Conservation (phyloP, 139 green algal species). For the Parachlorella kessleri region DNA sequence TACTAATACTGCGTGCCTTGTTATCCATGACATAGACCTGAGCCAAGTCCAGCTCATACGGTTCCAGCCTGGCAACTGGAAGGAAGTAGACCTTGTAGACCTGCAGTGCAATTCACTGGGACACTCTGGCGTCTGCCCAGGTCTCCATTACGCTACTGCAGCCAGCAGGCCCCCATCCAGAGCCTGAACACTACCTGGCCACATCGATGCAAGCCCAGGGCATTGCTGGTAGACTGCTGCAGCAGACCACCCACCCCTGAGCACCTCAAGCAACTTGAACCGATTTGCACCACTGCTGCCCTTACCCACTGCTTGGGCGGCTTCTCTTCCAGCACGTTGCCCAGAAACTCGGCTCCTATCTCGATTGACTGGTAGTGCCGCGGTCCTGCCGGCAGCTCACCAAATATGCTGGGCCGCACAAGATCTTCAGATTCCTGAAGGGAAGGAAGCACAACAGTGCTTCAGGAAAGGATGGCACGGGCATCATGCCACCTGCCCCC, state of each 20-base stretch:
- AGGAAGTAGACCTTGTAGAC: slow-evolving; percentile 26
- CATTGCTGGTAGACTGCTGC: no score
- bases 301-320: slow-evolving; percentile 13
- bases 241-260: no score
- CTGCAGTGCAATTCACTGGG: background rate
- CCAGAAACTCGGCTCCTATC: background rate
- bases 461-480: no score
- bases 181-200: no score
- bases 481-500: no score
- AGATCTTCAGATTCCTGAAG: background rate
- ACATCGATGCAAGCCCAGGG: no score
- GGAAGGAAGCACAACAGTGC: no score
- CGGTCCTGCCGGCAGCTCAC: background rate
- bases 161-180: no score
- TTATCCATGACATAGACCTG: slow-evolving; percentile 31
- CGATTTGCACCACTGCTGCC: no score
- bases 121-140: no score
- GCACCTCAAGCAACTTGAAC: no score
- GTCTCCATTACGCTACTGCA: no score
- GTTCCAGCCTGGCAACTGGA: background rate
- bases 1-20: slow-evolving; percentile 14
- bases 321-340: background rate
- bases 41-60: slow-evolving; percentile 16
- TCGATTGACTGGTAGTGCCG: background rate
- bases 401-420: background rate